phyloP scores from a whole-genome alignment of 129 eudicot species.

The Solidago caesia region DNA sequence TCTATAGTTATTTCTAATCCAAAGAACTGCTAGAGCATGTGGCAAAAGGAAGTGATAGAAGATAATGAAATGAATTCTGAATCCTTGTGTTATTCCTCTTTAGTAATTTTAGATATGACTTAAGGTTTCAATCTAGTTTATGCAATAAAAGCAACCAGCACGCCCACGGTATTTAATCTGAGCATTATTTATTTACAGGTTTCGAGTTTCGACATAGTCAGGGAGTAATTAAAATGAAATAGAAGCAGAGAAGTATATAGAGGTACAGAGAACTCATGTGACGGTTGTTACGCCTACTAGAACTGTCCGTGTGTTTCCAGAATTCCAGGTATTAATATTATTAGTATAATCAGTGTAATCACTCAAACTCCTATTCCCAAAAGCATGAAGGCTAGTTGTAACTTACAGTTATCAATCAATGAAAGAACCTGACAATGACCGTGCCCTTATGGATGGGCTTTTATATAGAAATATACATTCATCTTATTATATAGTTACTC shows the following conservation, averaged over 20 bases:
- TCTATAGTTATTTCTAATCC: background rate
- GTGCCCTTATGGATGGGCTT: slow-evolving; percentile 21
- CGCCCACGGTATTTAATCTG: no score
- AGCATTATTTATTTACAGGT: no score
- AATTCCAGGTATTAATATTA: slow-evolving; percentile 25
- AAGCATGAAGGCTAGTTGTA: slow-evolving; percentile 11
- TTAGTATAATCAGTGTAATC: slow-evolving; percentile 9
- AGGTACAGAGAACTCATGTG: background rate
- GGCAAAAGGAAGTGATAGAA: no score
- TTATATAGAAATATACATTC: slow-evolving; percentile 9
- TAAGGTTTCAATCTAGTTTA: no score
- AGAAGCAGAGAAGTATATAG: slow-evolving; percentile 1
- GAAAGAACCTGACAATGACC: slow-evolving; percentile 22
- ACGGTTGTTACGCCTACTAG: background rate
- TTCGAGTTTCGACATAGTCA: background rate
- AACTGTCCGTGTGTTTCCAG: background rate
- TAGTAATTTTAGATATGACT: no score
- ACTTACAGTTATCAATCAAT: slow-evolving; percentile 28
- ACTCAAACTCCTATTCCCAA: slow-evolving; percentile 26
- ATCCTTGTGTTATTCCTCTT: no score
- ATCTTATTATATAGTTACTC: slow-evolving; percentile 6
- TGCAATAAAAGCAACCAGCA: no score
- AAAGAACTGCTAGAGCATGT: no score
- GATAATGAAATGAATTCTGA: no score
- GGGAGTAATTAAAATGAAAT: background rate